Evolutionary conservation across 306 rosid species (phyloP).

Genomic region (Ceratonia siliqua): DNA sequence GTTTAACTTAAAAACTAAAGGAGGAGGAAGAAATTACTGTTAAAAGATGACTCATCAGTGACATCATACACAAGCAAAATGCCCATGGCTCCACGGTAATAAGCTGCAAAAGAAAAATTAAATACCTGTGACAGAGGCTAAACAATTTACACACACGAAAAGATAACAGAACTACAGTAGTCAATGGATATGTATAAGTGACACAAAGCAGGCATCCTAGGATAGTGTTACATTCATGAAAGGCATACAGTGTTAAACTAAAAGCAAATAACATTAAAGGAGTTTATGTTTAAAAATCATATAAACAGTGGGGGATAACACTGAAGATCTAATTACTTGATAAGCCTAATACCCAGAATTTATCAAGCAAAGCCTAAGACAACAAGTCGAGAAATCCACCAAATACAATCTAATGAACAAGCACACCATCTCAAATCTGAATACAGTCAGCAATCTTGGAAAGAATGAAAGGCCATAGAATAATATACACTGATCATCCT

Average conservation of each 20-base stretch:
- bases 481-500: not conserved
- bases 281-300: not conserved
- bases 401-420: constrained; percentile 5
- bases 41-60: constrained; percentile 92
- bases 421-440: constrained; percentile 13
- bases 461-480: not conserved
- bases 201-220: constrained; percentile 5
- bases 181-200: not conserved
- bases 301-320: not conserved
- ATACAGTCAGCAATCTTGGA: constrained; percentile 16
- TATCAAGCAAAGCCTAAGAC: not conserved
- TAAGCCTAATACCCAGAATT: not conserved
- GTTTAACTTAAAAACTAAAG: constrained; percentile 1
- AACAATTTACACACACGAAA: not conserved
- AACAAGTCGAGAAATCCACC: not conserved
- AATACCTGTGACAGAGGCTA: constrained; percentile 13
- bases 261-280: not conserved
- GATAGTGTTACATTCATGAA: not conserved
- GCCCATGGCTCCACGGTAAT: constrained; percentile 99
- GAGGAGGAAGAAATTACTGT: constrained; percentile 62
- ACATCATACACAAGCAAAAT: constrained; percentile 96
- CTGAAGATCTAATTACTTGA: constrained; percentile 2
- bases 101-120: constrained; percentile 58
- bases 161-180: not conserved
- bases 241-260: not conserved